These are phyloP conservation scores for Penicillium frequentans DNA, from an alignment of 2,329 filamentous ascomycete genomes.

Conservation along the genomic window DNA sequence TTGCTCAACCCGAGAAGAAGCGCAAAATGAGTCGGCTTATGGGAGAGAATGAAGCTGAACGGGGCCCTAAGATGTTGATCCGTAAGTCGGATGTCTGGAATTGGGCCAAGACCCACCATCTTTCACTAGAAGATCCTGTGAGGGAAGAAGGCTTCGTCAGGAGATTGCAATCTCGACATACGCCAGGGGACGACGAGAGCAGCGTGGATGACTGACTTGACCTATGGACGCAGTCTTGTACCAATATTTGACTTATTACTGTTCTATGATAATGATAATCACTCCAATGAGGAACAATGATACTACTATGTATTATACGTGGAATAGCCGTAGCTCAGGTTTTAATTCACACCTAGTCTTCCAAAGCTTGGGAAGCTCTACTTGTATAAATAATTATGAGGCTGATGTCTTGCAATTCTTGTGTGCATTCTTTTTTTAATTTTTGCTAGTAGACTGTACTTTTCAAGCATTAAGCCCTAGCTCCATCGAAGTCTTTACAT, in stretches of 20 bases:
- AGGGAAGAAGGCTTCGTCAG: conserved; percentile 73
- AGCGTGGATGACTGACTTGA: conserved; percentile 11
- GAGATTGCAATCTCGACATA: conserved; percentile 56
- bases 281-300: neutral
- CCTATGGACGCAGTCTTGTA: neutral
- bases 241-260: neutral
- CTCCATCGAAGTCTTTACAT: conserved; percentile 2
- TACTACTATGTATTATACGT: neutral
- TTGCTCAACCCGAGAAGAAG: conserved; percentile 61
- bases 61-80: conserved; percentile 45
- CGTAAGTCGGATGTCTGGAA: conserved; percentile 61
- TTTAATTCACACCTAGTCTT: neutral
- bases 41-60: conserved; percentile 22
- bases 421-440: conserved; percentile 1
- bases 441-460: neutral
- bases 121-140: conserved; percentile 66
- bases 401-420: neutral
- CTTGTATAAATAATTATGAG: neutral
- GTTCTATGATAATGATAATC: neutral
- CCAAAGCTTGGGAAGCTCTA: neutral
- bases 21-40: conserved; percentile 43
- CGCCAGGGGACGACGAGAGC: conserved; percentile 28
- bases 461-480: neutral
- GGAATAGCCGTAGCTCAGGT: neutral
- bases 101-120: conserved; percentile 65